Percentiles rank a stretch among this genome's conserved stretches.
These are phyloP conservation scores for Alternaria ventricosa DNA, from an alignment of 2,329 filamentous ascomycete genomes.

Conservation along the genomic window DNA sequence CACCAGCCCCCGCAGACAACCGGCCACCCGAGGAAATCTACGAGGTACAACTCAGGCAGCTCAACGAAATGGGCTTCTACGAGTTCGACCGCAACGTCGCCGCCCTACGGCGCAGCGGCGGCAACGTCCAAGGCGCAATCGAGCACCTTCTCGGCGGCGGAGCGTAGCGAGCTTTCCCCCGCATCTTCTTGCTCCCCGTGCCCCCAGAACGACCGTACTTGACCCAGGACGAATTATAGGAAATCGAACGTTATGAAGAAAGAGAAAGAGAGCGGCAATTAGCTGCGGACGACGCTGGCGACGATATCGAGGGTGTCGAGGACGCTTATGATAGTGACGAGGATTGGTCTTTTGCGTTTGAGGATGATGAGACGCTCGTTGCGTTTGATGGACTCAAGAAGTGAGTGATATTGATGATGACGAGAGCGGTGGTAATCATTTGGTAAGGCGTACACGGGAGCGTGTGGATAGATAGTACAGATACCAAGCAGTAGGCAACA, in stretches of 20 bases:
- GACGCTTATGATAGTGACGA: constrained; percentile 15
- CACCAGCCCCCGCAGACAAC: constrained; percentile 71
- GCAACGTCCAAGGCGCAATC: constrained; percentile 90
- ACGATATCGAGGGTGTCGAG: constrained; percentile 4
- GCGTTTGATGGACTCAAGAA: not conserved
- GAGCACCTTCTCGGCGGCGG: constrained; percentile 66
- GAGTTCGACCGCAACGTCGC: constrained; percentile 94
- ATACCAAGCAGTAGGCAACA: constrained; percentile 16
- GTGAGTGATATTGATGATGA: not conserved
- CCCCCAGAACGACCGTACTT: not conserved
- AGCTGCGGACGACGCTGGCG: constrained; percentile 11
- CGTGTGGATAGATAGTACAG: constrained; percentile 3
- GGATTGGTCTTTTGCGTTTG: constrained; percentile 10
- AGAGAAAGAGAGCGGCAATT: not conserved
- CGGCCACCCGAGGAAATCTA: constrained; percentile 94
- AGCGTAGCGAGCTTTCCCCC: constrained; percentile 26
- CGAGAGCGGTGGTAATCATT: constrained; percentile 6
- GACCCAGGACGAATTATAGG: not conserved
- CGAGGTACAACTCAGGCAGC: constrained; percentile 83
- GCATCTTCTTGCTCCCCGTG: not conserved
- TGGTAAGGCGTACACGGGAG: not conserved
- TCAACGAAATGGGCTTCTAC: constrained; percentile 99
- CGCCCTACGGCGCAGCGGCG: constrained; percentile 85
- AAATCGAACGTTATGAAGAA: constrained; percentile 3
- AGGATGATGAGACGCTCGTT: constrained; percentile 4